phyloP scores from a whole-genome alignment of 2,329 filamentous ascomycete genomes.

The Xylariaceae sp. region DNA sequence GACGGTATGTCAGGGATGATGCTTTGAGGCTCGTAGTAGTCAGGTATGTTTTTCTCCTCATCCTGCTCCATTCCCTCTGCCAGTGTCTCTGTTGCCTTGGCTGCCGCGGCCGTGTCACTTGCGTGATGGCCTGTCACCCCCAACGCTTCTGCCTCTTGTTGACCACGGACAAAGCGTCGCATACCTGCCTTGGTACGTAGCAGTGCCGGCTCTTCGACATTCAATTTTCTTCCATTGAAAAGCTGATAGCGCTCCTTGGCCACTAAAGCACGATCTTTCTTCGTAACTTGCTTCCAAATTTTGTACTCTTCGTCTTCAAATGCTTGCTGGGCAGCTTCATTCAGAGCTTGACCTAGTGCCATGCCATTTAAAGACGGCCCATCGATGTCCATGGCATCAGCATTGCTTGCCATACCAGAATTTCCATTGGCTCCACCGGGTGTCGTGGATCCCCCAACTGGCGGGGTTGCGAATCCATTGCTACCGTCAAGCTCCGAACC shows the following conservation, averaged over 20 bases:
- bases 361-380: slow-evolving; percentile 66
- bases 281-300: slow-evolving; percentile 98
- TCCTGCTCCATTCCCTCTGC: slow-evolving; percentile 94
- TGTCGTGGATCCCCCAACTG: slow-evolving; percentile 69
- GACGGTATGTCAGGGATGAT: slow-evolving; percentile 79
- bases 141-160: slow-evolving; percentile 61
- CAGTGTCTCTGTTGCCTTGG: slow-evolving; percentile 66
- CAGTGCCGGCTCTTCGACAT: slow-evolving; percentile 81
- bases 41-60: slow-evolving; percentile 78
- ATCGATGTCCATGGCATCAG: slow-evolving; percentile 84
- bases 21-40: slow-evolving; percentile 88
- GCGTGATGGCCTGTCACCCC: slow-evolving; percentile 35
- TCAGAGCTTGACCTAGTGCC: slow-evolving; percentile 58
- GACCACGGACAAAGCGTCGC: slow-evolving; percentile 78
- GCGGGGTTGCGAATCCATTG: slow-evolving; percentile 83
- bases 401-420: slow-evolving; percentile 66
- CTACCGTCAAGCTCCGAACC: slow-evolving; percentile 83
- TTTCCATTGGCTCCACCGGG: slow-evolving; percentile 67
- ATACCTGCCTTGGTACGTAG: slow-evolving; percentile 83
- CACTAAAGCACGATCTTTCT: slow-evolving; percentile 84
- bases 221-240: slow-evolving; percentile 80
- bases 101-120: slow-evolving; percentile 42
- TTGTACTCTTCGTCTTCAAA: slow-evolving; percentile 94
- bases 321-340: slow-evolving; percentile 65
- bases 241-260: slow-evolving; percentile 82